Evolutionary conservation across 2,329 filamentous ascomycete species (phyloP), one percentile per base, ranked within the genome.

Genomic region (Penicillium sp.): DNA sequence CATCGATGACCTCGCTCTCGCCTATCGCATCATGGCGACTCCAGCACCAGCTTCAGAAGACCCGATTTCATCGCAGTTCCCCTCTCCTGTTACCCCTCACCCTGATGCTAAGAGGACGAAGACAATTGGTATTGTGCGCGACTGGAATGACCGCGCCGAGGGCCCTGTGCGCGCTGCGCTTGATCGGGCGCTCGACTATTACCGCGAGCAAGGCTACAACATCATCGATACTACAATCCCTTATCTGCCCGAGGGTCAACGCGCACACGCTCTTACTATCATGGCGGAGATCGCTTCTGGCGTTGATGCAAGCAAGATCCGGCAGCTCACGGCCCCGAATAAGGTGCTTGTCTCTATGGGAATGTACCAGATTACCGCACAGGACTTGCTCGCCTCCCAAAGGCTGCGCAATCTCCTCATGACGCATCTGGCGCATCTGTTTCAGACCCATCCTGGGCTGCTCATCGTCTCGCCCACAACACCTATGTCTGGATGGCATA

Each of bases 391-490:
- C 56, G 85, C 87, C 59, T 87, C 86, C 42, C 88, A 90, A 64
- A 84, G 88, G 63, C 73, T 97, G 30, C 86, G 92, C 26, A 83
- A 85, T 35, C 75, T 93, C 35, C 76, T 93, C 51, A 96, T 95
- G 90, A 80, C 83, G 35, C 90, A 95, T 73, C 78, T 95, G 11
- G 84, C 89, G 0, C 79, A 82, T 63, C 77, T 95, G 1, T 96
- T 86, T 75, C 76, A 83, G 62, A 75, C 80, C 53, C 75, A 95
- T 67, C 89, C 90, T 0, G 89, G 88, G 25, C 76, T 97, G 57
- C 75, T 96, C 33, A 85, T 97, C 57, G 76, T 95, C 40, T 88
- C 88, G 2, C 92, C 92, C 0, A 91, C 90, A 1, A 84, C 85
- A 4, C 89, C 91, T 0, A 82, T 88, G 56, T 80, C 85, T 0